A percentile compares a stretch with the other conserved stretches of the same genome.
Evolutionary conservation across 2,329 filamentous ascomycete genomes (phyloP).

Genomic region (Geosmithia putterillii): DNA sequence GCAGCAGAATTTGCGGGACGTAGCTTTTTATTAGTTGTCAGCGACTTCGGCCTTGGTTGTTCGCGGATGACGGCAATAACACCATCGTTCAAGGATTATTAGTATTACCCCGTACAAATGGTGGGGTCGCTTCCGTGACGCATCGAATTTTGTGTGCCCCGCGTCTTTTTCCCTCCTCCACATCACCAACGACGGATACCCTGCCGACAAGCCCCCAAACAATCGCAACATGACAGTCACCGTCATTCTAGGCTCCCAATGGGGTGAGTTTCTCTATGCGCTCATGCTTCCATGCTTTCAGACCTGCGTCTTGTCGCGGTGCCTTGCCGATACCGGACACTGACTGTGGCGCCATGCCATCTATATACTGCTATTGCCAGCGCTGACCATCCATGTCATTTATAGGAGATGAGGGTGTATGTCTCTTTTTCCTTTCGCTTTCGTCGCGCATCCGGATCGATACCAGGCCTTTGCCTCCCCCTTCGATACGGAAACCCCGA

Average conservation of each 20-base stretch:
- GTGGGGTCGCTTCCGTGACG: background rate
- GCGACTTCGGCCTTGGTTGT: too few species aligned
- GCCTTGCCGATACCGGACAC: background rate
- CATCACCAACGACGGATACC: background rate
- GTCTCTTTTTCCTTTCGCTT: background rate
- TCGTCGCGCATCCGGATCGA: background rate
- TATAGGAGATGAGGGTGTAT: slow-evolving; percentile 5
- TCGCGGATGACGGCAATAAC: too few species aligned
- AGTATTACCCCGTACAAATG: background rate
- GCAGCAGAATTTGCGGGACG: too few species aligned
- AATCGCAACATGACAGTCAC: slow-evolving; percentile 3
- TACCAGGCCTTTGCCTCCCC: too few species aligned
- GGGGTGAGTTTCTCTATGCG: slow-evolving; percentile 3
- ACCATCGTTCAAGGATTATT: too few species aligned
- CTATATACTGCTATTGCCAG: background rate
- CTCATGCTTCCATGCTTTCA: too few species aligned
- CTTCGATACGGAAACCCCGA: background rate
- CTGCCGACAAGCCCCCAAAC: background rate
- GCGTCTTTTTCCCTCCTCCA: background rate
- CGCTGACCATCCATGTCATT: background rate
- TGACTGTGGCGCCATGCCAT: background rate
- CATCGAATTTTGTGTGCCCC: background rate
- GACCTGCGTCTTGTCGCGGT: background rate
- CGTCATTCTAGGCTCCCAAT: slow-evolving; percentile 4
- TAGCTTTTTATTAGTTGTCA: too few species aligned